Evolutionary conservation across 371 early-diverging fungal species (phyloP).

Genomic region (Rhizopus microsporus): DNA sequence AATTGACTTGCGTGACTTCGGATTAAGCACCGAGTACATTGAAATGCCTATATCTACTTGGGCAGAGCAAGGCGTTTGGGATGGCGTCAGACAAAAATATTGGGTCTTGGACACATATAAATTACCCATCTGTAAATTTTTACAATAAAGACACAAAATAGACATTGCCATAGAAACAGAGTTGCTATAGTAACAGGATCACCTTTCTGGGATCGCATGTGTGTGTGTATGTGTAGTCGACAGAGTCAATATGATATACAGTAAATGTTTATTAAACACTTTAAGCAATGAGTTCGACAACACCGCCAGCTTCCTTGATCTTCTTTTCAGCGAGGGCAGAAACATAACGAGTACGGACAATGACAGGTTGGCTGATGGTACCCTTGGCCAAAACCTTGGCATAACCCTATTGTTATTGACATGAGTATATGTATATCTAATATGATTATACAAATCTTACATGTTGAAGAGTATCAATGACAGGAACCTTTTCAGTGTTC

Average conservation of each 20-base stretch:
- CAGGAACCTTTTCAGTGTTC: slow-evolving; percentile 92
- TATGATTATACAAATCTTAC: slow-evolving; percentile 33
- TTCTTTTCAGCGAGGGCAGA: slow-evolving; percentile 96
- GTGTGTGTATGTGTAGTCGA: neutral
- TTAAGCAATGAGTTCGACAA: slow-evolving; percentile 58
- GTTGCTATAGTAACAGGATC: neutral
- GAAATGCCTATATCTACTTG: slow-evolving; percentile 73
- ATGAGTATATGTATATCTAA: neutral
- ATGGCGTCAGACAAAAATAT: slow-evolving; percentile 79
- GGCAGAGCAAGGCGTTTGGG: slow-evolving; percentile 83
- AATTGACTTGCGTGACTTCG: slow-evolving; percentile 79
- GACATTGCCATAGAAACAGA: neutral
- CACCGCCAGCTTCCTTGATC: slow-evolving; percentile 99
- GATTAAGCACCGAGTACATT: slow-evolving; percentile 72
- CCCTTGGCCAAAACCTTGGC: slow-evolving; percentile 99
- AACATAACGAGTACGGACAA: slow-evolving; percentile 98
- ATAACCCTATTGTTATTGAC: slow-evolving; percentile 74
- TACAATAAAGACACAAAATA: slow-evolving; percentile 21
- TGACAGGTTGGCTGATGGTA: slow-evolving; percentile 91
- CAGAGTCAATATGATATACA: neutral
- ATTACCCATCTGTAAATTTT: slow-evolving; percentile 71
- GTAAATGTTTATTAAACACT: slow-evolving; percentile 9
- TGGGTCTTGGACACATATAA: slow-evolving; percentile 83
- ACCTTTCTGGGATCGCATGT: neutral
- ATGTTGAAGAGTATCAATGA: slow-evolving; percentile 88